These are phyloP conservation scores for Colletotrichum somersetense DNA, from an alignment of 2,329 filamentous ascomycete species.

Conservation along the genomic window DNA sequence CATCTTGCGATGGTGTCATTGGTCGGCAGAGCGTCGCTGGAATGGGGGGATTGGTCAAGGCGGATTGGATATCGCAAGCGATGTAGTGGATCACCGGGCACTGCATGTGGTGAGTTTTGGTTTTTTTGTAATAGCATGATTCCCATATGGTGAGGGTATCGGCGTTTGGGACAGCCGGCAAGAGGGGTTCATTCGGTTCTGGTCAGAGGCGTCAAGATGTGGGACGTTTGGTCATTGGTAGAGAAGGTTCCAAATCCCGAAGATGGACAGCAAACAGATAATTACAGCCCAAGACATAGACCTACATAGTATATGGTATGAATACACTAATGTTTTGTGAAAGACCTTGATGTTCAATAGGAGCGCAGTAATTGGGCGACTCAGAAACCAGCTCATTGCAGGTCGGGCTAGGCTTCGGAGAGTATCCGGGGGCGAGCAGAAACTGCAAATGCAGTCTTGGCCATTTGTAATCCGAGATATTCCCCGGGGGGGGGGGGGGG, in stretches of 20 bases:
- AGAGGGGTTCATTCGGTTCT: background rate
- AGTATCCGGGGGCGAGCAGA: background rate
- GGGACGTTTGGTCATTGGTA: constrained; percentile 7
- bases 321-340: constrained; percentile 16
- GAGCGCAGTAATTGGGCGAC: background rate
- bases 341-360: background rate
- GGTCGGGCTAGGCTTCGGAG: background rate
- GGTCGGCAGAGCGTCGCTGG: constrained; percentile 3
- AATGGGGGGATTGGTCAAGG: constrained; percentile 9
- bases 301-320: background rate
- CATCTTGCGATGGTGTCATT: constrained; percentile 32
- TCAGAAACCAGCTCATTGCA: background rate
- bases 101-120: constrained; percentile 4
- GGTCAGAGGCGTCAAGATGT: constrained; percentile 17
- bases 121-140: background rate
- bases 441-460: constrained; percentile 27
- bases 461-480: constrained; percentile 41
- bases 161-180: constrained; percentile 13
- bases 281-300: background rate
- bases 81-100: background rate
- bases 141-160: constrained; percentile 3
- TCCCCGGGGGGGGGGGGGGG: constrained; percentile 34
- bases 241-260: constrained; percentile 29
- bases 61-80: constrained; percentile 19
- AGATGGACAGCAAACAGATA: constrained; percentile 12